Evolutionary conservation across 164 flowering plant species (phyloP).

Genomic region (Sextonia rubra): DNA sequence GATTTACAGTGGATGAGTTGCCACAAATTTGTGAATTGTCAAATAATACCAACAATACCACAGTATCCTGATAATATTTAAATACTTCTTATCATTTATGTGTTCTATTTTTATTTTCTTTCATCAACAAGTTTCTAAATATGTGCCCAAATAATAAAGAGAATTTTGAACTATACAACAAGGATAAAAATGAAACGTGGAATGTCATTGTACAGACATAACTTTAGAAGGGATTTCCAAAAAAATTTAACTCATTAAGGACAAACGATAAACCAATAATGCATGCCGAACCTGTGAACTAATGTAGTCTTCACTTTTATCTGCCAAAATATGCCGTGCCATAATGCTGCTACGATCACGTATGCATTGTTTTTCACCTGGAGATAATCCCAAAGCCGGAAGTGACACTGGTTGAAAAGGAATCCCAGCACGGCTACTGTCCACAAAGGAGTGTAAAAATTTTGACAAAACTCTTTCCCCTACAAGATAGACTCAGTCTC

Average conservation of each 20-base stretch:
- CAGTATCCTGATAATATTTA: no score
- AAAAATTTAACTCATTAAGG: neutral
- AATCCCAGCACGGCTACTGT: slow-evolving; percentile 63
- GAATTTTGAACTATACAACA: no score
- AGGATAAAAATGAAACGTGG: neutral
- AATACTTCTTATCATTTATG: no score
- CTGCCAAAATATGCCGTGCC: slow-evolving; percentile 93
- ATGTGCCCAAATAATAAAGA: no score
- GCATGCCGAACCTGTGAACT: slow-evolving; percentile 62
- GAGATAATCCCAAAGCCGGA: slow-evolving; percentile 75
- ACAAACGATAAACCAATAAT: neutral
- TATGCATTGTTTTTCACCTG: slow-evolving; percentile 88
- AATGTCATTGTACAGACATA: neutral
- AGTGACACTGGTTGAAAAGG: slow-evolving; percentile 72
- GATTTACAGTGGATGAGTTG: neutral
- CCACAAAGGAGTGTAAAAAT: slow-evolving; percentile 83
- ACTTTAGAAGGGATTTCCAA: neutral
- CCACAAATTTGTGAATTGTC: no score
- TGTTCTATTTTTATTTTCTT: no score
- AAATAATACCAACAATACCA: no score
- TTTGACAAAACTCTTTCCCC: slow-evolving; percentile 81
- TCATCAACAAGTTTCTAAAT: no score
- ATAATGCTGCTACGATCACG: slow-evolving; percentile 93
- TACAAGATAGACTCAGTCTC: slow-evolving; percentile 24
- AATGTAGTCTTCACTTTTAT: slow-evolving; percentile 84